Evolutionary conservation across 768 basidiomycete species (phyloP), one percentile per base, ranked within the genome.

Genomic region (Dentipellis sp.): DNA sequence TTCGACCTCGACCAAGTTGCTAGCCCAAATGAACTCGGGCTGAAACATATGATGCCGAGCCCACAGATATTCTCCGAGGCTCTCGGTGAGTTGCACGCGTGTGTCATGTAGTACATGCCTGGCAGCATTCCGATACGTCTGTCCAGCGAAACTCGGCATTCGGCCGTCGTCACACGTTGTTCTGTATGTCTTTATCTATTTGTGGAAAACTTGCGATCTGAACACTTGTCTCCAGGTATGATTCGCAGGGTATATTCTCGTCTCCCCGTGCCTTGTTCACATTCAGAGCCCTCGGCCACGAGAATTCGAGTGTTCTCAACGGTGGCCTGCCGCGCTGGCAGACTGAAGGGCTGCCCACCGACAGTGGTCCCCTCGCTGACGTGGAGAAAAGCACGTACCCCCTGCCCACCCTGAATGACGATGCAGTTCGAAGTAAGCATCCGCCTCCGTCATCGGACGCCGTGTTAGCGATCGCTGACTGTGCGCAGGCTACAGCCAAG

Each of bases 11-110:
- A 97, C 68, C 75, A 82, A 52, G 86, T 91, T 23, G 81, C 88
- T 1, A 83, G 80, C 57, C 70, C 79, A 9, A 86, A 91, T 66
- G 78, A 84, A 53, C 76, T 94, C 4, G 89, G 88, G 11, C 74
- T 98, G 21, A 88, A 88, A 65, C 95, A 98, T 71, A 98, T 98
- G 94, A 84, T 98, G 78, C 97, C 97, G 16, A 70, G 75, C 36
- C 74, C 71, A 37, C 75, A 79, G 46, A 72, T 74, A 38, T 98
- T 98, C 68, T 84, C 86, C 22, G 75, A 79, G 55, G 85, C 89
- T 9, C 92, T 89, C 65, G 83, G 92, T 94, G 73, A 59, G 86
- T 71, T 19, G 34, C 56, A 52, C 47, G 34, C 53, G 9, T 10
- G 14, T 23, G 8, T 46, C 45, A 21, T 8, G n/a, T 4, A 10